Evolutionary conservation across 345 rosid genomes (phyloP).

Genomic region (Euclidium syriacum): DNA sequence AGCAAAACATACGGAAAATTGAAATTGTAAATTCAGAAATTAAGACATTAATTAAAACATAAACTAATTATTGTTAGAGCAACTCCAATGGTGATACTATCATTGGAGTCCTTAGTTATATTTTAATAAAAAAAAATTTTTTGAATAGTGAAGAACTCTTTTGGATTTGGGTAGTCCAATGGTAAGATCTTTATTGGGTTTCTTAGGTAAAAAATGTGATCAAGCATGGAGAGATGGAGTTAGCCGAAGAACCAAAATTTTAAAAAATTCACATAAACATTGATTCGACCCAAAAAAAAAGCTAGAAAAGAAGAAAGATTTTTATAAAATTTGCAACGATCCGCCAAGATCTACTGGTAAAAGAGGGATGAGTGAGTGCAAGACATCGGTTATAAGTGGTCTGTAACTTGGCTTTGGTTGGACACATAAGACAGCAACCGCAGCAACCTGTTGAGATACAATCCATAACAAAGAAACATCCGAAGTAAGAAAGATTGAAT

Average conservation of each 20-base stretch:
- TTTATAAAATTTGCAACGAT: conserved; percentile 55
- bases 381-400: conserved; percentile 88
- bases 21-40: no score
- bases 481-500: no score
- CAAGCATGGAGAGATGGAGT: background rate
- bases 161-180: no score
- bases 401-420: conserved; percentile 91
- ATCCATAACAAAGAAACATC: background rate
- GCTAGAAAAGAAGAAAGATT: background rate
- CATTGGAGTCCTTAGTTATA: no score
- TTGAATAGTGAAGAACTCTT: no score
- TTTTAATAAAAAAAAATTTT: no score
- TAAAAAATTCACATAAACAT: background rate
- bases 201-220: conserved; percentile 1
- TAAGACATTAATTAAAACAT: no score
- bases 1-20: no score
- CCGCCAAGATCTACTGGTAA: conserved; percentile 81
- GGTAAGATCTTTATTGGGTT: no score
- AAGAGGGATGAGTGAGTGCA: conserved; percentile 91
- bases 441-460: conserved; percentile 53
- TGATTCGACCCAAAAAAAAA: background rate
- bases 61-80: no score
- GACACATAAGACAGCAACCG: conserved; percentile 86
- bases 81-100: no score
- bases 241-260: background rate